Conservation (phyloP, 2,329 filamentous ascomycete genomes). For the Beauveria caledonica region DNA sequence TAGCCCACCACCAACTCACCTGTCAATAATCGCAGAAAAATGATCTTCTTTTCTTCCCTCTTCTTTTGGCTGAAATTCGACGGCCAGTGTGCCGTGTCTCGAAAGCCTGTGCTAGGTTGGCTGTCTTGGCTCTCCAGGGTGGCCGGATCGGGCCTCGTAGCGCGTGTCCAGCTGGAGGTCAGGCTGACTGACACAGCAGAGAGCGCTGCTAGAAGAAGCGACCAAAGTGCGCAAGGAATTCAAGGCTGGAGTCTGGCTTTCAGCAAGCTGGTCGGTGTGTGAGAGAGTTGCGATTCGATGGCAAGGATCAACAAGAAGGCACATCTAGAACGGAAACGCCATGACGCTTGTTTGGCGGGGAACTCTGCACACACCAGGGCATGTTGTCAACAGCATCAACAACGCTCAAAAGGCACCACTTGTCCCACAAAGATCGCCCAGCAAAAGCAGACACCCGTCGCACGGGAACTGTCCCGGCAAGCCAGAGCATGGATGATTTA, state of each 20-base stretch:
- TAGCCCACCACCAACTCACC: background rate
- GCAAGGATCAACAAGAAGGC: background rate
- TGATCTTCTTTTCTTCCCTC: background rate
- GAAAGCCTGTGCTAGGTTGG: background rate
- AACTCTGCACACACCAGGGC: background rate
- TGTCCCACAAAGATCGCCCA: background rate
- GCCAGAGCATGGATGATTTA: background rate
- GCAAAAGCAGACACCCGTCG: background rate
- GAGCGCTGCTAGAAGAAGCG: background rate
- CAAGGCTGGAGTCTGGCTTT: background rate
- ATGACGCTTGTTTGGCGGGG: constrained; percentile 6
- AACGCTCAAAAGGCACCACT: background rate
- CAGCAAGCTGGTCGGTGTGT: background rate
- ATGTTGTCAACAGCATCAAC: background rate
- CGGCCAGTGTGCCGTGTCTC: background rate
- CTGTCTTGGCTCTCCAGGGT: background rate
- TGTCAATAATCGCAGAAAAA: background rate
- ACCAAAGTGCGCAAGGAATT: no score
- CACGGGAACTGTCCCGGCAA: background rate
- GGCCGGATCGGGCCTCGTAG: constrained; percentile 8
- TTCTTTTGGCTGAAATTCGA: background rate
- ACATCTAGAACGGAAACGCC: background rate
- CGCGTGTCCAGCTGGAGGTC: constrained; percentile 5
- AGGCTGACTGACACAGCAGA: constrained; percentile 1
- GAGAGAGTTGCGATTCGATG: background rate